Evolutionary conservation across 164 flowering plant species (phyloP), one percentile per base, ranked within the genome.

Genomic region (Nymphaea thermarum): DNA sequence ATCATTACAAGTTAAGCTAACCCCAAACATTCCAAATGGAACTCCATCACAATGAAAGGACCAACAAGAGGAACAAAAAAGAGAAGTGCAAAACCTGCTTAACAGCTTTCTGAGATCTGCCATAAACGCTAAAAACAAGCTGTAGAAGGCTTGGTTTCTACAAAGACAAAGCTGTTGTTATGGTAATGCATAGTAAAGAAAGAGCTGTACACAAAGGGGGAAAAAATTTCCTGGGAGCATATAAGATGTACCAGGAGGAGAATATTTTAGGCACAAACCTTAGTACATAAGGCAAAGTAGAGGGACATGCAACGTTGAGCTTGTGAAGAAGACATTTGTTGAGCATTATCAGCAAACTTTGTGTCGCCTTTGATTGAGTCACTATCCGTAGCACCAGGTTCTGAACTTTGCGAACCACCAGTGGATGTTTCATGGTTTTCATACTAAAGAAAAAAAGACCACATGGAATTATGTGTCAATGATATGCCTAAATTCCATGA

Each of bases 81-180:
- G n/a, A 59, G n/a, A 61, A 6, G 60, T 17, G 11, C 68, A 43
- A 60, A 18, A 95, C 99, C 99, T 89, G 98, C 81, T 90, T 90
- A 64, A 89, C 92, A 68, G 81, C 69, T 77, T 81, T 90, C 0
- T 93, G 83, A 64, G 98, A 85, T 65, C 78, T 86, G 0, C 87
- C 94, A 79, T 92, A 95, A 64, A 67, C 70, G 66, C 86, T 82
- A 80, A 95, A 95, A 51, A 90, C 87, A 73, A 89, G 86, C 71
- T 83, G 88, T 44, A 90, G 90, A 73, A 95, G 97, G 75, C 79
- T 75, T 66, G 93, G 94, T 76, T 87, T 95, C 99, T 95, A 87
- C 74, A 76, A 68, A 51, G 8, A 15, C 57, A 51, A 57, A 63
- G 14, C 57, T 4, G 57, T 15, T 15, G 14, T 51, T 5, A 51